Conservation (phyloP, 352 stramenopile genomes). For the Globisporangium polare region DNA sequence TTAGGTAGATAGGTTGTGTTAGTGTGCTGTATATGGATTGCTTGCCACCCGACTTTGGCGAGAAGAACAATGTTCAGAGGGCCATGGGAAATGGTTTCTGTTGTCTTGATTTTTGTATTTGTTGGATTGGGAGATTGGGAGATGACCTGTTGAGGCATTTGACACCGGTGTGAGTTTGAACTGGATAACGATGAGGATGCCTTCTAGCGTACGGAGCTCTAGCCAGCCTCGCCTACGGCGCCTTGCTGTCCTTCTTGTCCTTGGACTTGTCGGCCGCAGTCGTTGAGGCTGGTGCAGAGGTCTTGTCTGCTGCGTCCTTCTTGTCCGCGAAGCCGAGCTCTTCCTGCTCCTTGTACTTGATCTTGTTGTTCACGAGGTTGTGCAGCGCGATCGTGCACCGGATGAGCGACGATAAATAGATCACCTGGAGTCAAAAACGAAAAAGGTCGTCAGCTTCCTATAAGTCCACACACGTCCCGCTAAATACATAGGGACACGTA, state of each 20-base stretch:
- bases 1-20: slow-evolving; percentile 3
- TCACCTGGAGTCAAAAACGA: slow-evolving; percentile 55
- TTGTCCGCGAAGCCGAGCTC: slow-evolving; percentile 70
- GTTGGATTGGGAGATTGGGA: no score
- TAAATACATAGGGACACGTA: slow-evolving; percentile 35
- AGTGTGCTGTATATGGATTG: not conserved
- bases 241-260: slow-evolving; percentile 44
- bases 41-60: no score
- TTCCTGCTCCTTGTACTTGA: slow-evolving; percentile 93
- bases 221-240: slow-evolving; percentile 23
- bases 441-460: not conserved
- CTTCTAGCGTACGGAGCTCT: not conserved
- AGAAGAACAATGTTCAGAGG: no score
- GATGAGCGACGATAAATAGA: slow-evolving; percentile 98
- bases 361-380: slow-evolving; percentile 99
- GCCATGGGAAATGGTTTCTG: no score
- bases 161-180: not conserved
- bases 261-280: slow-evolving; percentile 23
- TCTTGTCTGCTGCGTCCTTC: slow-evolving; percentile 34
- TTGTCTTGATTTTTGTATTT: no score
- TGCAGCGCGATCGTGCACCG: slow-evolving; percentile 97
- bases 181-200: not conserved
- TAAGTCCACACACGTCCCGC: no score
- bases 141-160: no score
- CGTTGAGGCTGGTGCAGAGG: not conserved